Percentiles rank a stretch among this genome's conserved stretches.
Evolutionary conservation across 2,329 filamentous ascomycete species (phyloP).

Genomic region (Triangularia verruculosa): DNA sequence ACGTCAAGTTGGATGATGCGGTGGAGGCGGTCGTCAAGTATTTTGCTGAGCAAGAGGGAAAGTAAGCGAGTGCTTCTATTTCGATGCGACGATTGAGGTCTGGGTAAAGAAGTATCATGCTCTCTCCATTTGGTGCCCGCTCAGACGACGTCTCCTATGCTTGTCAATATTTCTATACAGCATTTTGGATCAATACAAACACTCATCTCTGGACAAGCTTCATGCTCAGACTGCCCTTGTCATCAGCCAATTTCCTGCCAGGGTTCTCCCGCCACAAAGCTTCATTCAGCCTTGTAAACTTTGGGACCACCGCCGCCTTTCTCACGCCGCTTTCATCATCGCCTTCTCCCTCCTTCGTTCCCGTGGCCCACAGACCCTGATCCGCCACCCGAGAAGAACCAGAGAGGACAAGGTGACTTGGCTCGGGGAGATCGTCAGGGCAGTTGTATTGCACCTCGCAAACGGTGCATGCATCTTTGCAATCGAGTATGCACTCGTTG

Average conservation of each 20-base stretch:
- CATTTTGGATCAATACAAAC: background rate
- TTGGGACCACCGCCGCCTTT: background rate
- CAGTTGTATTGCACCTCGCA: background rate
- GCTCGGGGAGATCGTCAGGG: background rate
- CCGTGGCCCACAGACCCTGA: background rate
- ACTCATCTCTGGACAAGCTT: background rate
- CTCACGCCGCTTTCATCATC: background rate
- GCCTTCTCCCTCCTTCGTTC: background rate
- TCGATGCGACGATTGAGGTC: too few species aligned
- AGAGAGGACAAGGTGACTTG: background rate
- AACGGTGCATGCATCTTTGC: background rate
- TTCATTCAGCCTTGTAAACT: background rate
- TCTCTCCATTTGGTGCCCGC: background rate
- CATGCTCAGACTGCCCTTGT: background rate
- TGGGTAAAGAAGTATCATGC: too few species aligned
- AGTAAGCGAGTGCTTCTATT: background rate
- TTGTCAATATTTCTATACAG: too few species aligned
- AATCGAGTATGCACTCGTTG: background rate
- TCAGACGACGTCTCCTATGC: background rate
- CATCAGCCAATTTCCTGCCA: background rate
- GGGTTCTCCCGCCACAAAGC: background rate
- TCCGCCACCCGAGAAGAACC: background rate
- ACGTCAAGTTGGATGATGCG: slow-evolving; percentile 1
- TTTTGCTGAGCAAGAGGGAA: background rate
- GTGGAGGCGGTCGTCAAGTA: background rate